These are phyloP conservation scores for Angophora floribunda DNA, from an alignment of 345 rosid species.

Conservation along the genomic window DNA sequence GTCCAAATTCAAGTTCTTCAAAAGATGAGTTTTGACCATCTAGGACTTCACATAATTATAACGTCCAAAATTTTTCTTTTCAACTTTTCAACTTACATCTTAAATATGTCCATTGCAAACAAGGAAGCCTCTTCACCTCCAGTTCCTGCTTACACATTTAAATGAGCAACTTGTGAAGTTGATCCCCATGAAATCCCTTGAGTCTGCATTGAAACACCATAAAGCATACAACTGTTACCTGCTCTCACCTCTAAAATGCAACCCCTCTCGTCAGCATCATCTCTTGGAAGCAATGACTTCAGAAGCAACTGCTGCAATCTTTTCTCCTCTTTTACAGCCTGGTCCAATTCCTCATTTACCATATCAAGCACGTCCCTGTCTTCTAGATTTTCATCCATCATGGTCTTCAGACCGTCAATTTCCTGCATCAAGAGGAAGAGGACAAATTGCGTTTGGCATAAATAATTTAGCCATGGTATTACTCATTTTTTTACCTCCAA, in stretches of 20 bases:
- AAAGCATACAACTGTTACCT: slow-evolving; percentile 28
- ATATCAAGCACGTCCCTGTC: slow-evolving; percentile 79
- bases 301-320: slow-evolving; percentile 64
- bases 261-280: slow-evolving; percentile 96
- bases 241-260: slow-evolving; percentile 99
- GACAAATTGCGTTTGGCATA: background rate
- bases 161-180: slow-evolving; percentile 1
- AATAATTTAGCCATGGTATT: background rate
- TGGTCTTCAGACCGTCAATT: slow-evolving; percentile 56
- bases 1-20: slow-evolving; percentile 2
- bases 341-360: slow-evolving; percentile 58
- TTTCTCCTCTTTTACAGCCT: slow-evolving; percentile 55
- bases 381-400: slow-evolving; percentile 52
- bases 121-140: slow-evolving; percentile 99
- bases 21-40: background rate
- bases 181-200: background rate
- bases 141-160: slow-evolving; percentile 37
- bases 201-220: background rate
- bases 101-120: slow-evolving; percentile 89
- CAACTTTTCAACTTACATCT: slow-evolving; percentile 44
- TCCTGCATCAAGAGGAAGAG: slow-evolving; percentile 30
- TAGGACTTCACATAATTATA: background rate
- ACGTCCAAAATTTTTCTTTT: background rate
- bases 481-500: background rate
- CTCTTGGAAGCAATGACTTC: slow-evolving; percentile 82